Evolutionary conservation across 768 basidiomycete genomes (phyloP).

Genomic region (Calocybe gangraenosa): DNA sequence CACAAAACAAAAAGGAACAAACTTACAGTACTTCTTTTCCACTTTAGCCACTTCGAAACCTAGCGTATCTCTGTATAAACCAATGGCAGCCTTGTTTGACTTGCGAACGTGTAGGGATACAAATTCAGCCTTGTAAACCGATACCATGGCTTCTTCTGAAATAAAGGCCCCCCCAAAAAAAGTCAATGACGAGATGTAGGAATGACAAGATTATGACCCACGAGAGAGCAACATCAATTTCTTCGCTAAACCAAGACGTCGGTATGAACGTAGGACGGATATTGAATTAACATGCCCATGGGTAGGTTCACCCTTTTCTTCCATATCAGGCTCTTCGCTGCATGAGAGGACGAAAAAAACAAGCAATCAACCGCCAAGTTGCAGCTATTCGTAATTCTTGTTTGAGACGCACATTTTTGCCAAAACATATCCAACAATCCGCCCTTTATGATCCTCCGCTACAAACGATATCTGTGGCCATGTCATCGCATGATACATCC

Average conservation of each 20-base stretch:
- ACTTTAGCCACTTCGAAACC: slow-evolving; percentile 85
- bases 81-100: slow-evolving; percentile 91
- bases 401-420: slow-evolving; percentile 75
- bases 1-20: not conserved
- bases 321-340: slow-evolving; percentile 42
- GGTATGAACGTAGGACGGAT: slow-evolving; percentile 85
- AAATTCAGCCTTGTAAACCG: slow-evolving; percentile 78
- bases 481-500: slow-evolving; percentile 85
- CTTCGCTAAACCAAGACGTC: slow-evolving; percentile 90
- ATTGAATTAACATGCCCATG: slow-evolving; percentile 97
- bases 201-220: too few species aligned
- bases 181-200: too few species aligned
- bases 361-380: too few species aligned
- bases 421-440: slow-evolving; percentile 93
- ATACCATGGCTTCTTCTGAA: slow-evolving; percentile 87
- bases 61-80: slow-evolving; percentile 82
- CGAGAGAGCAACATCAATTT: slow-evolving; percentile 92
- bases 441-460: slow-evolving; percentile 83
- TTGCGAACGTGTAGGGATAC: slow-evolving; percentile 91
- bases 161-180: too few species aligned
- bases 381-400: too few species aligned
- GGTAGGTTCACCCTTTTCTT: slow-evolving; percentile 43
- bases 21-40: slow-evolving; percentile 89
- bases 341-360: too few species aligned
- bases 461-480: slow-evolving; percentile 95